Evolutionary conservation across 305 asterid species (phyloP).

Genomic region (Fraxinus paxiana): DNA sequence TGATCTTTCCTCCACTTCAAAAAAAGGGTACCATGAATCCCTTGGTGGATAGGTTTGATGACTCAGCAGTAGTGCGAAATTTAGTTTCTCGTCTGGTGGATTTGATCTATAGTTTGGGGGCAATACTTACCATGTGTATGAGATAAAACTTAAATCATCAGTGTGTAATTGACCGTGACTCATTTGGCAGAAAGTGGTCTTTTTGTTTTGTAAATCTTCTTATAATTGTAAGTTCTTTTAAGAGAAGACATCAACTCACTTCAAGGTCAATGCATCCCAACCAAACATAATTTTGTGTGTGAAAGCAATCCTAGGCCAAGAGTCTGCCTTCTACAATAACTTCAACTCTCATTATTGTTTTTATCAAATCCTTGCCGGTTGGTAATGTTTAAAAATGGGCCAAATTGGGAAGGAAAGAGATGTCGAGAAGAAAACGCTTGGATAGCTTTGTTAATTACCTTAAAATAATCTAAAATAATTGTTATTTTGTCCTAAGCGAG

Average conservation of each 20-base stretch:
- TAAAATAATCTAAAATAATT: slow-evolving; percentile 8
- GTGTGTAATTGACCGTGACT: neutral
- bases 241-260: neutral
- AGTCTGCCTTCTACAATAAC: too few relatives aligned
- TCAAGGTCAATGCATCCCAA: neutral
- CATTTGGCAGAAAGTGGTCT: neutral
- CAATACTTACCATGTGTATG: too few relatives aligned
- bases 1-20: neutral
- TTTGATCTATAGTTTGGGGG: too few relatives aligned
- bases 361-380: neutral
- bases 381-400: neutral
- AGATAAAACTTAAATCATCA: too few relatives aligned
- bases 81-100: too few relatives aligned
- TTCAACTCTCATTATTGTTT: too few relatives aligned
- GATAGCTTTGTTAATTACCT: neutral
- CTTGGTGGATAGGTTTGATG: too few relatives aligned
- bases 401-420: neutral
- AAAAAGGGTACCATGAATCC: too few relatives aligned
- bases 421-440: neutral
- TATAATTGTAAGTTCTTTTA: neutral
- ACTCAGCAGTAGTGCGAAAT: too few relatives aligned
- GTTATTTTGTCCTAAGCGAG: slow-evolving; percentile 16
- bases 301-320: neutral
- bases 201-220: neutral
- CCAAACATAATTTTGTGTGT: neutral